Evolutionary conservation across 129 eudicot species (phyloP), one percentile per base, ranked within the genome.

Genomic region (Gnaphalium uliginosum): DNA sequence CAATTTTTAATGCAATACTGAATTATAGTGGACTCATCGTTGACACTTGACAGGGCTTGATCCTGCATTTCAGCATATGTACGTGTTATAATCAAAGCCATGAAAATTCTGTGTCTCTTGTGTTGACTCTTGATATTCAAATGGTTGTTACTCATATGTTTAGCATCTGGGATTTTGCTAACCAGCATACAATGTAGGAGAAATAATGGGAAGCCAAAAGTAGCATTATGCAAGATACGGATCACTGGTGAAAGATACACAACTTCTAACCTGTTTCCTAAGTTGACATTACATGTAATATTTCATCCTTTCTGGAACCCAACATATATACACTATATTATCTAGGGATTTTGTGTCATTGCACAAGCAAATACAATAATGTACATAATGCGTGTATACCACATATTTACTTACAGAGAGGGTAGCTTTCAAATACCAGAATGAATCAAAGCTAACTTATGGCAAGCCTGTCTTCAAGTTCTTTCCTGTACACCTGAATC

Each of bases 391-490:
- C 64, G 26, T 21, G 43, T 74, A 62, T 74, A 64, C 50, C 71
- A 17, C 68, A 63, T 29, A 27, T 27, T 63, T 63, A 56, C 61
- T 17, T 56, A 56, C 26, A 72, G 21, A 22, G 29, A 75, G n/a
- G 29, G 22, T 68, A 29, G 41, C 43, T 41, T 68, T 60, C 30
- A 0, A 54, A 54, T 43, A 54, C 61, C 25, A 76, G 25, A 62
- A 51, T 74, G 18, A n/a, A 43, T 14, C n/a, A 13, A 5, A 56
- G 24, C 80, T 82, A 87, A 72, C 78, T 90, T 73, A 86, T 46
- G 5, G 87, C 77, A 69, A 87, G 86, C 74, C 84, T 72, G 46
- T 79, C 82, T 81, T 79, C 87, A 62, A 86, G 89, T 81, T 92
- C 91, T 83, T 87, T 76, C 41, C 74, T 66, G 67, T 85, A 79